A percentile compares a stretch with the other conserved stretches of the same genome.
These are phyloP conservation scores for Cercospora nicotianae DNA, from an alignment of 2,329 filamentous ascomycete species.

Conservation along the genomic window DNA sequence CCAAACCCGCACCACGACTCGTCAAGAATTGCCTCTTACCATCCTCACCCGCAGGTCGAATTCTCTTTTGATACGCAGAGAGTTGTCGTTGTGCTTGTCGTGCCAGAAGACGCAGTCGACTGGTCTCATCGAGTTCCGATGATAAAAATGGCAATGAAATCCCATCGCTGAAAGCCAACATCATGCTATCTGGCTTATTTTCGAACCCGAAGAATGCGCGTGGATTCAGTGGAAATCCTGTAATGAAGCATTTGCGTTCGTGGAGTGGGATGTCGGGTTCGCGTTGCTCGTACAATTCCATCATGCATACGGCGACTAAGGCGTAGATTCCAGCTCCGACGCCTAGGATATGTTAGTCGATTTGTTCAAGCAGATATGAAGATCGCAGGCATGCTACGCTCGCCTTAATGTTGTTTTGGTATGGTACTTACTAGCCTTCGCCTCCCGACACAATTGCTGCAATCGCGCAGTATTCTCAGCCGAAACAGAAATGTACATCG, in stretches of 20 bases:
- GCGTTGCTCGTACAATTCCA: constrained; percentile 44
- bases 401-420: background rate
- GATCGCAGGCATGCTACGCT: background rate
- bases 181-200: constrained; percentile 45
- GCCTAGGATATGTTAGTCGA: background rate
- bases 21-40: constrained; percentile 36
- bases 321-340: constrained; percentile 49
- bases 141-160: constrained; percentile 48
- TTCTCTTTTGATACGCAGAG: constrained; percentile 47
- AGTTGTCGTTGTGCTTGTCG: constrained; percentile 47
- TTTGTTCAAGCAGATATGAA: background rate
- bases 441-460: constrained; percentile 42
- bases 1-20: constrained; percentile 41
- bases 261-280: constrained; percentile 34
- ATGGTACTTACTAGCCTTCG: constrained; percentile 39
- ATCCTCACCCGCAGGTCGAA: constrained; percentile 20
- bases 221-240: constrained; percentile 51
- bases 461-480: constrained; percentile 39
- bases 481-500: constrained; percentile 38
- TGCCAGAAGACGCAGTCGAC: constrained; percentile 43
- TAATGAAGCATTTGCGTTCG: constrained; percentile 44
- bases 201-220: constrained; percentile 44
- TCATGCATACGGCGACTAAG: constrained; percentile 49
- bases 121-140: constrained; percentile 38
- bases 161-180: constrained; percentile 51